Base-by-base conservation (phyloP, 1,284 basidiomycete genomes). In the Sporisorium sorghi region DNA sequence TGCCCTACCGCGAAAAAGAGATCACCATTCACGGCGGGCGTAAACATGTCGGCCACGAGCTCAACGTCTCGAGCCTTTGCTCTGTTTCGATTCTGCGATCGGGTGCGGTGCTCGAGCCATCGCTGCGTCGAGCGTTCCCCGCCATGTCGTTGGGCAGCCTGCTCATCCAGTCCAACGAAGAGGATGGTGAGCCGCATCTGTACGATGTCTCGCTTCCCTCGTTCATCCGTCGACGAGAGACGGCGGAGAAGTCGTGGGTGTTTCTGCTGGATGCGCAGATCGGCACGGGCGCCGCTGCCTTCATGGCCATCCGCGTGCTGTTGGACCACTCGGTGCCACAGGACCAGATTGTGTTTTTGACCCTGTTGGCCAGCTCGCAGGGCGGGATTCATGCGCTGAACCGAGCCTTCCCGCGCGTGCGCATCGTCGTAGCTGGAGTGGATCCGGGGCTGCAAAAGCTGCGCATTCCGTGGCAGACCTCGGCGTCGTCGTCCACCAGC, bases 221-320 rank as follows among this genome's bases (percentile, higher is more conserved):
- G 1, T 83, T 81, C 57, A 65, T 83, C 8, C 58, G 71, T n/a
- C 51, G 63, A 17, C 59, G 80, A 8, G 52, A 64, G 24, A 64
- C 57, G 7, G 81, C 94, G 1, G 84, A 87, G 62, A 86, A 91
- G 44, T 87, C 92, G 2, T 93, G 90, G 87, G 94, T 96, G 0
- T 91, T 97, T 83, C 85, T 99, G n/a, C 87, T 97, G 32, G 96
- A 98, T 83, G 92, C 93, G 4, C 95, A 96, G 90, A 94, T 98
- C 84, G 94, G 93, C 5, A 98, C 95, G 0, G 96, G 91, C 3
- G 95, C 96, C 0, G 90, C 95, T 5, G 94, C 93, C 0, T 91
- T 95, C 85, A 98, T 98, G 96, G 92, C 94, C 0, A 92, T 99
- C 61, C 91, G 96, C n/a, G 90, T 97, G 5, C 87, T 98, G 17